These are phyloP conservation scores for Saitozyma podzolica DNA, from an alignment of 768 basidiomycete genomes.

Conservation along the genomic window DNA sequence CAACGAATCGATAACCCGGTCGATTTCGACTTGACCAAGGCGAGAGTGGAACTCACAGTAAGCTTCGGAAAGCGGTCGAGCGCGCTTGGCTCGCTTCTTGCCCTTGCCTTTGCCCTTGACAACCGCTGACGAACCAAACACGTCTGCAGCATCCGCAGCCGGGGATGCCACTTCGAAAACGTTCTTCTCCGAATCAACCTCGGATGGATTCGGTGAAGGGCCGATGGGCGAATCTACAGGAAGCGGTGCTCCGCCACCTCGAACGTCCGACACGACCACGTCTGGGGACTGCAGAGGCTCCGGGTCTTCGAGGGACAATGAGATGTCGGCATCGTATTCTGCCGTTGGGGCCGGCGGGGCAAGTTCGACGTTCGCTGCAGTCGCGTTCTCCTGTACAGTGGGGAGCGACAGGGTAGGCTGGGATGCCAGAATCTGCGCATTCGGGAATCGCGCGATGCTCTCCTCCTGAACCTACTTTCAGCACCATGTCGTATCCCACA, in stretches of 20 bases:
- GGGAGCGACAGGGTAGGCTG: background rate
- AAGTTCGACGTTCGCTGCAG: conserved; percentile 3
- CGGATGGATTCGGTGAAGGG: conserved; percentile 11
- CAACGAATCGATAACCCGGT: background rate
- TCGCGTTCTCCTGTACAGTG: conserved; percentile 3
- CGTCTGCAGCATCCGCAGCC: conserved; percentile 15
- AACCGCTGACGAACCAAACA: conserved; percentile 30
- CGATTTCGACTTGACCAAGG: background rate
- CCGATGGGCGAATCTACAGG: background rate
- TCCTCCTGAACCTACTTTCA: conserved; percentile 27
- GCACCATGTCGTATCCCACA: background rate
- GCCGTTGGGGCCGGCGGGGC: background rate
- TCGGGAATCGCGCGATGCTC: conserved; percentile 27
- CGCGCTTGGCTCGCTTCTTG: conserved; percentile 1
- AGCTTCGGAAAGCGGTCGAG: background rate
- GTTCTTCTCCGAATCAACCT: conserved; percentile 3
- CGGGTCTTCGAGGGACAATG: conserved; percentile 15
- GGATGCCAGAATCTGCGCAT: conserved; percentile 11
- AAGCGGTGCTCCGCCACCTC: background rate
- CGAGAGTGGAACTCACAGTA: background rate
- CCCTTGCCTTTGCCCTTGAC: conserved; percentile 13
- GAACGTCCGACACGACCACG: background rate
- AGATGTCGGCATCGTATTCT: conserved; percentile 43
- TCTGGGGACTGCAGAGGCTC: background rate
- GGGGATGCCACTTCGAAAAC: too few species aligned